Base-by-base conservation (phyloP, 148 eudicot species). In the Tetragonia tetragonoides region DNA sequence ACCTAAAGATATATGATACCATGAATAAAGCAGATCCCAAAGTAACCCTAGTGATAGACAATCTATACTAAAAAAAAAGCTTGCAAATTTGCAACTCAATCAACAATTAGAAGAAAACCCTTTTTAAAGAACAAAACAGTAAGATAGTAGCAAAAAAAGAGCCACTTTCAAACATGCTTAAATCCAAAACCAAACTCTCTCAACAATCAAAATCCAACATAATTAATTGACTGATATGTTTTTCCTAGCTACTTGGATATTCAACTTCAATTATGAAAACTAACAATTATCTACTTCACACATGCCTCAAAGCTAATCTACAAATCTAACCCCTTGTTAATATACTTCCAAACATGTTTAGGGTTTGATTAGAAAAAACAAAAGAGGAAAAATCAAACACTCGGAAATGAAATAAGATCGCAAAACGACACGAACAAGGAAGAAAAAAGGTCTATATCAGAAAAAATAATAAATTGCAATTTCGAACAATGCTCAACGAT, bases 131-230 rank as follows among this genome's bases (percentile, higher is more conserved):
- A 2, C 34, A 28, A 0, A 28, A 28, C 34, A 28, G 34, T 28
- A 28, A 28, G 34, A 28, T 28, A 28, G 34, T 0, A 28, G 34
- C 9, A 10, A 46, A 46, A 46, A 46, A 46, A 46, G 7, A 46
- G 11, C 51, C 11, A 46, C 51, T 46, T 10, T 16, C 6, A 41
- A 41, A 18, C 9, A 17, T 20, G 20, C 7, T 42, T 21, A 3
- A 72, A 41, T 59, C 54, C 51, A n/a, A 60, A 74, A 21, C 34
- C 65, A 38, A 73, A 53, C 16, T 57, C 60, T 11, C 37, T 74
- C 6, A 5, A 60, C 38, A 6, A 73, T 38, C 64, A 56, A 73
- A 68, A 56, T 17, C n/a, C 49, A 56, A n/a, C 18, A 38, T 6
- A 72, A 5, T 72, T 7, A 7, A 7, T 53, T 8, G 3, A 28